A percentile compares a stretch with the other conserved stretches of the same genome.
phyloP scores from a whole-genome alignment of 1,139 yeast genomes.

The Debaryomycetaceae sp. region DNA sequence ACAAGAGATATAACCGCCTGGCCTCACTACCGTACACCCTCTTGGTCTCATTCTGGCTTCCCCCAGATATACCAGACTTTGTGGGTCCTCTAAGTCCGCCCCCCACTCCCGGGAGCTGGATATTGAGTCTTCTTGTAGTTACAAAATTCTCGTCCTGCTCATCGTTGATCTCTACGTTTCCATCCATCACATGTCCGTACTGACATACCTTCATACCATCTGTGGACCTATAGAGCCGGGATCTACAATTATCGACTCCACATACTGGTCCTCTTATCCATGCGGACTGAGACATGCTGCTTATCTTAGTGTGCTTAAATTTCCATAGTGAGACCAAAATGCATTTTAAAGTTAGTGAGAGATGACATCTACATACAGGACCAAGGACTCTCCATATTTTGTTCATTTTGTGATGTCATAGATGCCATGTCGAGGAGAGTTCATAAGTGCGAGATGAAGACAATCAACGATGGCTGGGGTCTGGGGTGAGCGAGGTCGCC shows the following conservation, averaged over 20 bases:
- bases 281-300: conserved; percentile 23
- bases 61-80: conserved; percentile 8
- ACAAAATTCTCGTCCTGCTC: conserved; percentile 59
- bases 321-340: too few relatives aligned
- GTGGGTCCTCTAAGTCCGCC: conserved; percentile 14
- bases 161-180: conserved; percentile 73
- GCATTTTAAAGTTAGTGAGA: too few relatives aligned
- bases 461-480: too few relatives aligned
- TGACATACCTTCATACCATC: conserved; percentile 85
- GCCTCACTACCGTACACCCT: conserved; percentile 55
- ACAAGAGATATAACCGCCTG: conserved; percentile 39
- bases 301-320: too few relatives aligned
- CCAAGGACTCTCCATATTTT: too few relatives aligned
- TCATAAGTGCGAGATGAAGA: too few relatives aligned
- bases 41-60: conserved; percentile 5
- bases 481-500: too few relatives aligned
- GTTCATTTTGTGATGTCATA: too few relatives aligned
- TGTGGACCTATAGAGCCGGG: conserved; percentile 63
- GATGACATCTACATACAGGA: too few relatives aligned
- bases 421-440: too few relatives aligned
- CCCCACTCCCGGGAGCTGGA: conserved; percentile 20
- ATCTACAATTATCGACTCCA: conserved; percentile 86
- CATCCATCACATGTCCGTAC: conserved; percentile 85
- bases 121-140: conserved; percentile 54
- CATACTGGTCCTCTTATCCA: conserved; percentile 78